Base-by-base conservation (phyloP, 2,329 filamentous ascomycete species). In the Cladosporium sp. region DNA sequence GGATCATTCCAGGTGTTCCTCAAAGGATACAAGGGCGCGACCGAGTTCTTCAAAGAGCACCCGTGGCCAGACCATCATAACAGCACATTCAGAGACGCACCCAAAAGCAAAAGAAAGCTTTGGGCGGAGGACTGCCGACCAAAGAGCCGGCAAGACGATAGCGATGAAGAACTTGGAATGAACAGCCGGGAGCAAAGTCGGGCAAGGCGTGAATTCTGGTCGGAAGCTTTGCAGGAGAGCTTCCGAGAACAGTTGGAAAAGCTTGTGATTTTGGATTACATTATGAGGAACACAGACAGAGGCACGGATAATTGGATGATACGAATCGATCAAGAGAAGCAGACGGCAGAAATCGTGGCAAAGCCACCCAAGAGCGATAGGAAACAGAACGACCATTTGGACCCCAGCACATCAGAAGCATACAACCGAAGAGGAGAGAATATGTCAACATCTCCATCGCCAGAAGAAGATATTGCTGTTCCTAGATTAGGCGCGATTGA, bases 251-350 rank as follows among this genome's bases (percentile, higher is more conserved):
- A 97, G 75, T 80, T 99, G 48, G 94, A 99, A 75, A 97, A 97
- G 74, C 80, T 99, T 7, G 95, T 99, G 20, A 96, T 99, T 67
- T 75, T 99, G 63, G 94, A 99, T 74, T 99, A 99, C 71, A 96
- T 99, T 62, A 99, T 99, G 94, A 85, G 94, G 58, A 99, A 99
- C 70, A 99, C 94, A 1, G 94, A 99, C 72, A 84, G 94, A 74
- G 94, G 94, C 1, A 79, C 97, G 57, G 94, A 99, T 72, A 99
- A 99, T 67, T 99, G 94, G 94, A 99, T 99, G 94, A 91, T 99
- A 70, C 94, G 91, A 73, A 90, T 99, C 32, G 92, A 99, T 72
- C 90, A 86, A 81, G 83, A 91, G 65, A 86, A 83, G 2, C 85
- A 94, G 68, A 83, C 88, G 66, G 93, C 94, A 12, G 90, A 89